Percentiles rank a stretch among this genome's conserved stretches.
These are phyloP conservation scores for Chlamydomonas applanata DNA, from an alignment of 139 green algal species.

Conservation along the genomic window DNA sequence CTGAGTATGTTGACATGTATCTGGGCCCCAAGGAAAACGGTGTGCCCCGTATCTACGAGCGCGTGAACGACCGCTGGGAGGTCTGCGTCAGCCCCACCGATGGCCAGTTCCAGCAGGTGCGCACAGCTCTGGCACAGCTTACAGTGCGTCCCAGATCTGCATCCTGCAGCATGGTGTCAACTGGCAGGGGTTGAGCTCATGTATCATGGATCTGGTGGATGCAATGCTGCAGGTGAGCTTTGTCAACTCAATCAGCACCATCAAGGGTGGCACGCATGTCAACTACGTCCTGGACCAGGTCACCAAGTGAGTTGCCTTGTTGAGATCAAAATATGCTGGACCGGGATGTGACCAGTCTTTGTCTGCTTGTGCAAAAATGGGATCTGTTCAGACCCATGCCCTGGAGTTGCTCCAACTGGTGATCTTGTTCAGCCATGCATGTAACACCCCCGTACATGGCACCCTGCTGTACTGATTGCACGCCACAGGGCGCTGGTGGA, in stretches of 20 bases:
- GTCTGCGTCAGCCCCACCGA: conserved; percentile 85
- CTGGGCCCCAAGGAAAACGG: conserved; percentile 75
- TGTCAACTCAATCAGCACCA: conserved; percentile 96
- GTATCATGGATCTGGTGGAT: no score
- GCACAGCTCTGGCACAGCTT: neutral
- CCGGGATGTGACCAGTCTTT: neutral
- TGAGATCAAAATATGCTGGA: no score
- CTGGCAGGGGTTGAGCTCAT: no score
- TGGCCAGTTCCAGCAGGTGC: conserved; percentile 89
- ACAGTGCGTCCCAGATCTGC: no score
- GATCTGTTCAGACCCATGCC: no score
- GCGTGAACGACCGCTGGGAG: conserved; percentile 93
- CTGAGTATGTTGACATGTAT: conserved; percentile 95
- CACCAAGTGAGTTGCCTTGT: conserved; percentile 53
- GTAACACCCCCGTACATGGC: no score
- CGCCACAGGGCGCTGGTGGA: conserved; percentile 66
- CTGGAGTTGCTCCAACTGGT: no score
- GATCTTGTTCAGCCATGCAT: no score
- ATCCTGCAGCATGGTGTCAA: no score
- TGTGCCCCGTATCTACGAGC: conserved; percentile 81
- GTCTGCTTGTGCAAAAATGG: no score
- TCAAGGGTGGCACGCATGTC: conserved; percentile 97
- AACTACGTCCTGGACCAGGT: conserved; percentile 91
- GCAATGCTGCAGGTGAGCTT: conserved; percentile 97
- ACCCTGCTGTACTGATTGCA: no score